phyloP scores from a whole-genome alignment of 2,329 filamentous ascomycete genomes.

The Cordyceps cateniannulata region DNA sequence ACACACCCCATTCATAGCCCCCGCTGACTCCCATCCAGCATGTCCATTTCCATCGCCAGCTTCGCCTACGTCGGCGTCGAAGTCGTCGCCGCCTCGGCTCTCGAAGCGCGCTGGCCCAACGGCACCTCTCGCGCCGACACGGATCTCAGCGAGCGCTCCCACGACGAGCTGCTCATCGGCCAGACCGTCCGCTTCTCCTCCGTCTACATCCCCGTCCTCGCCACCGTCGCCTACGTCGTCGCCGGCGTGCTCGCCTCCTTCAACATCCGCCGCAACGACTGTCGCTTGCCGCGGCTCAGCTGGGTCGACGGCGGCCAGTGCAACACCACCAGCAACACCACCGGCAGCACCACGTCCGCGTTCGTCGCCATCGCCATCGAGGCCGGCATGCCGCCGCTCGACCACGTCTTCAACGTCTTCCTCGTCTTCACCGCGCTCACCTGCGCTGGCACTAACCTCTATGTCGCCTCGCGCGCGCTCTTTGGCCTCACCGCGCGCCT shows the following conservation, averaged over 20 bases:
- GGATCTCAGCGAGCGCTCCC: constrained; percentile 11
- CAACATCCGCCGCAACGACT: constrained; percentile 19
- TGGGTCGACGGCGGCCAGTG: constrained; percentile 15
- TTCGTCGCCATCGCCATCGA: constrained; percentile 23
- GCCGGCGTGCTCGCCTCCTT: constrained; percentile 22
- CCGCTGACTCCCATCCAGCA: constrained; percentile 14
- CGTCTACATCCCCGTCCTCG: constrained; percentile 22
- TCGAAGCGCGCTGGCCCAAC: constrained; percentile 24
- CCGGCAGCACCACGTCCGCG: constrained; percentile 16
- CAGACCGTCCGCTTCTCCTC: constrained; percentile 21
- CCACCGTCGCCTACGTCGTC: constrained; percentile 21
- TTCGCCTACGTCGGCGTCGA: constrained; percentile 29
- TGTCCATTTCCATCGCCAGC: constrained; percentile 24
- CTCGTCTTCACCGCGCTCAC: constrained; percentile 26
- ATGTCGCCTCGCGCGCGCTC: constrained; percentile 27
- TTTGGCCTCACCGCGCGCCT: constrained; percentile 26
- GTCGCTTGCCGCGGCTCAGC: constrained; percentile 20
- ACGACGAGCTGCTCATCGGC: constrained; percentile 18
- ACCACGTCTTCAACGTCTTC: constrained; percentile 25
- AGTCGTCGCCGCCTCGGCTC: constrained; percentile 25
- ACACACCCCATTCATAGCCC: no score
- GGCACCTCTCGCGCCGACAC: neutral
- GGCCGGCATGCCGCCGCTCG: constrained; percentile 16
- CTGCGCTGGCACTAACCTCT: constrained; percentile 29
- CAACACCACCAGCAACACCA: neutral